A percentile compares a stretch with the other conserved stretches of the same genome.
phyloP scores from a whole-genome alignment of 345 rosid genomes.

The Schrenkiella parvula region DNA sequence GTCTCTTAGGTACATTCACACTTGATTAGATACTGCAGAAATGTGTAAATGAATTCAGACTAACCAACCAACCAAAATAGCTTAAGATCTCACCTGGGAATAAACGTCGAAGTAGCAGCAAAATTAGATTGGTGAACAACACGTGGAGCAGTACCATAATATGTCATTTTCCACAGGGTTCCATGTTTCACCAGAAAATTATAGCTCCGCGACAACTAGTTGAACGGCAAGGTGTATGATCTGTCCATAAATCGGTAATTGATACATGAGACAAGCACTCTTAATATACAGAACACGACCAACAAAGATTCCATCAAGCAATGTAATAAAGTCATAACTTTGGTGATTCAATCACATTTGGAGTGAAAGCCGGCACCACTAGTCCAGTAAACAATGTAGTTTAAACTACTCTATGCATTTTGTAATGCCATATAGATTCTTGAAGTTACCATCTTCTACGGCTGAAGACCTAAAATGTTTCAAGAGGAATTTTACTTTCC shows the following conservation, averaged over 20 bases:
- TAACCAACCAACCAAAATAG: background rate
- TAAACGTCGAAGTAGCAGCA: constrained; percentile 92
- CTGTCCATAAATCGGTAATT: constrained; percentile 95
- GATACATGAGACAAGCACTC: constrained; percentile 72
- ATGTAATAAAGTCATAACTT: background rate
- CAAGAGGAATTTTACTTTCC: background rate
- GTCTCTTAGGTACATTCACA: background rate
- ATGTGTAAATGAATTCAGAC: background rate
- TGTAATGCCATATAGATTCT: background rate
- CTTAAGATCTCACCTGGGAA: constrained; percentile 70
- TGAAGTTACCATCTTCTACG: background rate
- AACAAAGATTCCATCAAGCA: background rate
- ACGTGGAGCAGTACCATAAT: constrained; percentile 87
- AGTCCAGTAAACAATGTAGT: background rate
- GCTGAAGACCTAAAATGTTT: background rate
- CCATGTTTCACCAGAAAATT: constrained; percentile 94
- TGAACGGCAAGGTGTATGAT: constrained; percentile 99
- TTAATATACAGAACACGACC: constrained; percentile 22
- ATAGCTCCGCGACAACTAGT: constrained; percentile 93
- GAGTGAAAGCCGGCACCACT: background rate
- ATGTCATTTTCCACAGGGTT: constrained; percentile 84
- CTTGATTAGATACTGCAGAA: background rate
- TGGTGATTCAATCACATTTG: background rate
- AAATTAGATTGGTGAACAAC: constrained; percentile 90
- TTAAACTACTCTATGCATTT: background rate